Percentiles rank a stretch among this genome's conserved stretches.
phyloP scores from a whole-genome alignment of 129 eudicot species.

The Kitagawia praeruptora region DNA sequence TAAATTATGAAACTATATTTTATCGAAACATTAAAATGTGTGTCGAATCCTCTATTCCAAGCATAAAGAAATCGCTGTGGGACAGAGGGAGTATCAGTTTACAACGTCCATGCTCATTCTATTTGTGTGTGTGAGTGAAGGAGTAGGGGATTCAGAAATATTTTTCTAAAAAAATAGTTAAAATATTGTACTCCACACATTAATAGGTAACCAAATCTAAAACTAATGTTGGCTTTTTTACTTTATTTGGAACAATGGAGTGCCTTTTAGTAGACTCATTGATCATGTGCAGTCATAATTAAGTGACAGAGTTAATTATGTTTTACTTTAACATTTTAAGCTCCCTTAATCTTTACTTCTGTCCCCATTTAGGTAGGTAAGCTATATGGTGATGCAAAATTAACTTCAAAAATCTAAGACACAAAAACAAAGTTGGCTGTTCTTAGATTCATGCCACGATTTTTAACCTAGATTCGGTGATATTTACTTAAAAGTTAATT shows the following conservation, averaged over 20 bases:
- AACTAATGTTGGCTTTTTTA: neutral
- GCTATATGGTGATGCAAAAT: neutral
- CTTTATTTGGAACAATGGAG: neutral
- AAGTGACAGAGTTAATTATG: neutral
- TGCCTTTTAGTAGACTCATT: slow-evolving; percentile 1
- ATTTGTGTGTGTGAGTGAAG: neutral
- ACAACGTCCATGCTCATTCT: neutral
- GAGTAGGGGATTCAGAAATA: neutral
- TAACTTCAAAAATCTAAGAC: neutral
- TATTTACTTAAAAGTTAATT: neutral
- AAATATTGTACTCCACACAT: no score
- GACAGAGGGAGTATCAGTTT: no score
- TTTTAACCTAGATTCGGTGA: neutral
- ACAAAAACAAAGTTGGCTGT: neutral
- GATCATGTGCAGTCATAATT: slow-evolving; percentile 1
- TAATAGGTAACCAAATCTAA: neutral
- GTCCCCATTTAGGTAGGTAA: neutral
- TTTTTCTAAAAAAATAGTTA: neutral
- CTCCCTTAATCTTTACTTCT: neutral
- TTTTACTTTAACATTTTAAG: neutral
- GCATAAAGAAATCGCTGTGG: no score
- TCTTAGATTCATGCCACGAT: neutral
- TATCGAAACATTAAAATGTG: no score
- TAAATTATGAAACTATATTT: no score
- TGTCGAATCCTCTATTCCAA: no score